Base-by-base conservation (phyloP, 768 basidiomycete species). In the Suillus alpinus region DNA sequence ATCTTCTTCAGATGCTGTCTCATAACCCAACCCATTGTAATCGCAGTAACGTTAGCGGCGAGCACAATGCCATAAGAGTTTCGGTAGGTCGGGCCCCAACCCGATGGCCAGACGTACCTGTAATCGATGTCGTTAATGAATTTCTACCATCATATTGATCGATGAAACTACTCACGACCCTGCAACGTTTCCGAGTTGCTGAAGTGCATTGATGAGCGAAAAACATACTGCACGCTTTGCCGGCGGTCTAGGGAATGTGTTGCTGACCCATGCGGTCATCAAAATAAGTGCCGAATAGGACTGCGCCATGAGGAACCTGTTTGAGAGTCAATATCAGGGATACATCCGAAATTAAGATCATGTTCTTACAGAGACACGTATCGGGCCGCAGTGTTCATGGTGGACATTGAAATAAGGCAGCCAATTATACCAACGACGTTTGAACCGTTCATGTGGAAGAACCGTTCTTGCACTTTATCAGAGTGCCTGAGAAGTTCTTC, bases 171-270 rank as follows among this genome's bases (percentile, higher is more conserved):
- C 26, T 26, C 26, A 26, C 26, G 91, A 87, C 63, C 94, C 94
- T 53, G 86, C 76, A 49, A 96, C 77, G 74, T 95, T 95, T 0
- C 93, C 94, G 7, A 92, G 77, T 68, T 92, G 89, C 29, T 89
- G 88, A 69, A 92, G 85, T 51, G 85, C 84, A 71, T 94, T 94
- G 67, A 94, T 84, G 59, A 91, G 74, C 1, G 92, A 91, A 47
- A 95, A 77, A 18, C 87, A 88, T 16, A 94, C 89, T 3, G 93
- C 91, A 20, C 94, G 86, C 73, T 95, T 95, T 36, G 88, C 85
- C 1, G 92, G 85, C 12, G 94, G 88, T 20, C 87, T 85, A 34
- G 91, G 86, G 73, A 95, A 80, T 26, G 80, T 79, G 65, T 78
- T 83, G 59, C 75, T 79, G 61, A 83, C 75, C 83, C 81, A 83